Conservation (phyloP, 495 filamentous ascomycete genomes). For the Hypoxylon perforatum region DNA sequence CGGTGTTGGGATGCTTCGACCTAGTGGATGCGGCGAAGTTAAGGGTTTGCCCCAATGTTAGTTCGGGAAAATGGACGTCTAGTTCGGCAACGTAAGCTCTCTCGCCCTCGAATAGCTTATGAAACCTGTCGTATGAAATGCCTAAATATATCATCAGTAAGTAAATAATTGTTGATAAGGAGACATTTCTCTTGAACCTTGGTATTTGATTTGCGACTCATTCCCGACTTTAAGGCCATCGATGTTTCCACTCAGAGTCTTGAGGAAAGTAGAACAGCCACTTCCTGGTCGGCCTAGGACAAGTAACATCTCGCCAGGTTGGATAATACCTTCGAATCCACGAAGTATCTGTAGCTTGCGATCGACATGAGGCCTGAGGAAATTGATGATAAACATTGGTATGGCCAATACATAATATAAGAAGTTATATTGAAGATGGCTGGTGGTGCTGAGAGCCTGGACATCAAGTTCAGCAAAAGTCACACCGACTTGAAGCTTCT, state of each 20-base stretch:
- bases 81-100: constrained; percentile 70
- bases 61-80: constrained; percentile 70
- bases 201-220: constrained; percentile 59
- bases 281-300: constrained; percentile 78
- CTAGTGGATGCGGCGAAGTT: constrained; percentile 59
- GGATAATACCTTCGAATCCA: constrained; percentile 73
- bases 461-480: too few relatives aligned
- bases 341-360: constrained; percentile 67
- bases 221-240: constrained; percentile 55
- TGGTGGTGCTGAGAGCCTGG: too few relatives aligned
- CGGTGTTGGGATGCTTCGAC: constrained; percentile 36
- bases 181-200: too few relatives aligned
- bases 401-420: too few relatives aligned
- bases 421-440: too few relatives aligned
- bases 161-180: too few relatives aligned
- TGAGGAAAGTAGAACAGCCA: constrained; percentile 78
- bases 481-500: too few relatives aligned
- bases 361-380: too few relatives aligned
- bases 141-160: constrained; percentile 47
- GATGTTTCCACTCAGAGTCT: constrained; percentile 73
- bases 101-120: constrained; percentile 66
- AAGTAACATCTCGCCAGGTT: constrained; percentile 80
- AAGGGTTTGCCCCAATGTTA: constrained; percentile 70
- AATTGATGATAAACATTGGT: too few relatives aligned
- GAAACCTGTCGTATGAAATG: constrained; percentile 57